Evolutionary conservation across 495 filamentous ascomycete species (phyloP).

Genomic region (Pyrenula aspistea): DNA sequence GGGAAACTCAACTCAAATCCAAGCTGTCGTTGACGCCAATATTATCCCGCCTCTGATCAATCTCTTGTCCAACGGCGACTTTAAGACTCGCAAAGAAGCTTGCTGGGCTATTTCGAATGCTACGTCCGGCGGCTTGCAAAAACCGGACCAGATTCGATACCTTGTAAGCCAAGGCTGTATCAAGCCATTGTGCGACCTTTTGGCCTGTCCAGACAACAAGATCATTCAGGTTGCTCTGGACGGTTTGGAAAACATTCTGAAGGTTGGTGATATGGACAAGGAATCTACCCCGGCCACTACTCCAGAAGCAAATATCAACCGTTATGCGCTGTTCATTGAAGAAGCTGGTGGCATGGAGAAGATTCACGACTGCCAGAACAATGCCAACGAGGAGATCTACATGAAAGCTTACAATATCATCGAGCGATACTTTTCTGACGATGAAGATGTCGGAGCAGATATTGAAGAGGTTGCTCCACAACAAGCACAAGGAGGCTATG

Average conservation of each 20-base stretch:
- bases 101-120: constrained; percentile 99
- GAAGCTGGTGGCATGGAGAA: constrained; percentile 99
- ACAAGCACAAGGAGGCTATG: constrained; percentile 62
- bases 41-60: constrained; percentile 96
- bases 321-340: constrained; percentile 96
- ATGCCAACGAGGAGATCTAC: constrained; percentile 99
- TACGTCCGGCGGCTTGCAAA: constrained; percentile 93
- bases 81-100: constrained; percentile 99
- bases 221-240: constrained; percentile 99
- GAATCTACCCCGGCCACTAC: constrained; percentile 55
- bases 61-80: constrained; percentile 87
- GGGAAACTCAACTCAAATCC: constrained; percentile 95
- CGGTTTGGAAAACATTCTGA: constrained; percentile 97
- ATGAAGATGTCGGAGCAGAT: constrained; percentile 77
- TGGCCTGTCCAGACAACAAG: constrained; percentile 98
- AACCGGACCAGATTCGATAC: constrained; percentile 96
- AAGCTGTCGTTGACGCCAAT: constrained; percentile 90
- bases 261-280: constrained; percentile 98
- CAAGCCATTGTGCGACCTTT: constrained; percentile 91
- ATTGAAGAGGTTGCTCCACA: constrained; percentile 58
- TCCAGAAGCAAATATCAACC: constrained; percentile 74
- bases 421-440: constrained; percentile 99
- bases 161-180: constrained; percentile 90
- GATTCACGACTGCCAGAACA: constrained; percentile 99
- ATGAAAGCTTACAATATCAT: constrained; percentile 99